Conservation (phyloP, 805 yeast genomes). For the Yarrowia osloensis region DNA sequence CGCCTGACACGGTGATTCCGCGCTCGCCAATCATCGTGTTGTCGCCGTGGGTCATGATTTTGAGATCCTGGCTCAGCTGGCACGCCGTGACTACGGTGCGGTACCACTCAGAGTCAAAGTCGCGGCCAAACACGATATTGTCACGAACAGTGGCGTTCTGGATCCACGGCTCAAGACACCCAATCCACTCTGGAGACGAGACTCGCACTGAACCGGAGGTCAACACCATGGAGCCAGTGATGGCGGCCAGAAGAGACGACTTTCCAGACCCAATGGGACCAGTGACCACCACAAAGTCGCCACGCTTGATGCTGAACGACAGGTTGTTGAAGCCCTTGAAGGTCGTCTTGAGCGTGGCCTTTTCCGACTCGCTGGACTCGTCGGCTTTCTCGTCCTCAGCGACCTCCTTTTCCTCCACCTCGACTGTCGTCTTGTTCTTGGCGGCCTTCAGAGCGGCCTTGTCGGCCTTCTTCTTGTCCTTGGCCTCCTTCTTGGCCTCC, state of each 20-base stretch:
- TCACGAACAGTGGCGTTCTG: slow-evolving; percentile 77
- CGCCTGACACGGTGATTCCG: slow-evolving; percentile 87
- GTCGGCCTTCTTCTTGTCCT: slow-evolving; percentile 44
- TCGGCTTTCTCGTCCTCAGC: neutral
- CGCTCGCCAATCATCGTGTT: slow-evolving; percentile 83
- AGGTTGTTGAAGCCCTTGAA: slow-evolving; percentile 54
- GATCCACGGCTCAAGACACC: slow-evolving; percentile 77
- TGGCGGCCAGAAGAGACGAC: slow-evolving; percentile 67
- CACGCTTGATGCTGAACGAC: slow-evolving; percentile 55
- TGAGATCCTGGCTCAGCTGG: slow-evolving; percentile 65
- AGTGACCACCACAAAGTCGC: slow-evolving; percentile 74
- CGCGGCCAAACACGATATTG: slow-evolving; percentile 69
- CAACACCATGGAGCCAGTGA: slow-evolving; percentile 70
- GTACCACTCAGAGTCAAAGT: slow-evolving; percentile 55
- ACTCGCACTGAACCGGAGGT: slow-evolving; percentile 53
- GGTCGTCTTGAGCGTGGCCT: neutral
- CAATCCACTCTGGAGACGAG: slow-evolving; percentile 52
- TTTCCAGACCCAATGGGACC: slow-evolving; percentile 86
- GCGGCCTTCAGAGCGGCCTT: neutral
- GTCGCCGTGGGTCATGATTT: slow-evolving; percentile 72
- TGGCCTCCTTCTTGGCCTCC: neutral
- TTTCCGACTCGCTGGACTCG: neutral
- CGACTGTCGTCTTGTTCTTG: neutral
- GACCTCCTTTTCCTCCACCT: neutral
- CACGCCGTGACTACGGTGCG: slow-evolving; percentile 60